These are phyloP conservation scores for Colletotrichum filicis DNA, from an alignment of 2,329 filamentous ascomycete genomes.

Conservation along the genomic window DNA sequence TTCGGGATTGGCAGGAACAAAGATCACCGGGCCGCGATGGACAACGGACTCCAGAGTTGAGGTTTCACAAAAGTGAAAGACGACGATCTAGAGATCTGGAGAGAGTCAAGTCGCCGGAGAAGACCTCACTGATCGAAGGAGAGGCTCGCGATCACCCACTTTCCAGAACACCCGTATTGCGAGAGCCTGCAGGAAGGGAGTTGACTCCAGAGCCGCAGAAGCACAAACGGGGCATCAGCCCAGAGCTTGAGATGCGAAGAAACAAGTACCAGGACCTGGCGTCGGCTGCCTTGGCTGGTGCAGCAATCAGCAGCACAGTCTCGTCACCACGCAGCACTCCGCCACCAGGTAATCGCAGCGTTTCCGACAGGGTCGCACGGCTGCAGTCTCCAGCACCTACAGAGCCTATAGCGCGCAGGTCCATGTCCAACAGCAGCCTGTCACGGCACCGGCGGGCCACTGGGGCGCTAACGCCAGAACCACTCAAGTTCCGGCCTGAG, in stretches of 20 bases:
- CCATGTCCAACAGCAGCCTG: constrained; percentile 65
- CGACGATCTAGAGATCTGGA: constrained; percentile 32
- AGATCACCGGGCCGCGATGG: constrained; percentile 37
- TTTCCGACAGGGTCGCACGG: constrained; percentile 48
- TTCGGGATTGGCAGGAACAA: constrained; percentile 58
- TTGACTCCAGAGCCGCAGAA: constrained; percentile 57
- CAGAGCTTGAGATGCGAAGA: constrained; percentile 35
- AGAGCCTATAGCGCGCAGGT: constrained; percentile 49
- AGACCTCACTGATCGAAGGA: constrained; percentile 36
- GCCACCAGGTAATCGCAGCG: constrained; percentile 43
- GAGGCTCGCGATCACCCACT: constrained; percentile 43
- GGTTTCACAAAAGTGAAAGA: constrained; percentile 36
- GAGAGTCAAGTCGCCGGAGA: constrained; percentile 36
- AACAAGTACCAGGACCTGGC: constrained; percentile 42
- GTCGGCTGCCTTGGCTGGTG: constrained; percentile 45
- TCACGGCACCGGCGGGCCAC: constrained; percentile 51
- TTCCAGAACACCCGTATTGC: constrained; percentile 51
- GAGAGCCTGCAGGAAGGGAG: constrained; percentile 49
- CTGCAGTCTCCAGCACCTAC: constrained; percentile 34
- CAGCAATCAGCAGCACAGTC: constrained; percentile 13
- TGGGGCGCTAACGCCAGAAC: constrained; percentile 58
- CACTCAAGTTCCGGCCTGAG: constrained; percentile 68
- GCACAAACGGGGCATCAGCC: constrained; percentile 38
- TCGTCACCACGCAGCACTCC: constrained; percentile 27
- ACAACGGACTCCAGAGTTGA: constrained; percentile 33